Evolutionary conservation across 257 asterid genomes (phyloP), one percentile per base, ranked within the genome.

Genomic region (Scutellaria minor): DNA sequence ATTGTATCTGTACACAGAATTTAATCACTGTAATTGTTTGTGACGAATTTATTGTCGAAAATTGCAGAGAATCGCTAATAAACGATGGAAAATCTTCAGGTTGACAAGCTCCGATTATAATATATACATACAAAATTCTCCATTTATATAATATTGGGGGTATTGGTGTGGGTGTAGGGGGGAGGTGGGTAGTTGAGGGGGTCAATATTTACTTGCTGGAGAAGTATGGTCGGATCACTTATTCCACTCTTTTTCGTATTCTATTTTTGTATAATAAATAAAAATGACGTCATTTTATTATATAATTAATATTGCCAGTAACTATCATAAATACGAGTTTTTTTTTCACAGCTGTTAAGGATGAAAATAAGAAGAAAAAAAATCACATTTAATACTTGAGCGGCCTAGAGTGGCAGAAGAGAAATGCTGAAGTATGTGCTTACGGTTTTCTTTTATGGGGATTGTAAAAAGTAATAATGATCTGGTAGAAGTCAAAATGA

Each of bases 341-440:
- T 31, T 31, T 27, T 31, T 31, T 31, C 1, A 24, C 27, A 24
- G 27, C 27, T 24, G 27, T 24, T 24, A 24, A 24, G 27, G 27
- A 24, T 24, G 27, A 24, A 24, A 24, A 24, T 24, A 24, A 24
- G 27, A 1, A 24, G 27, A 24, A 24, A 24, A 24, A 24, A 24
- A 24, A 24, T 1, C 27, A 1, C 27, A 24, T 24, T 24, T 24
- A 24, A 24, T 24, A 42, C 57, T 56, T 75, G 71, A 59, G 71
- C 70, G 74, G 54, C 27, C 27, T 2, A 24, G 27, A 22, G 66
- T 5, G 37, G 52, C 66, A 41, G 58, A 73, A 22, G 8, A 20
- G 46, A 35, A 39, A 61, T 52, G 84, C 66, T 68, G 57, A 68
- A 56, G 79, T 47, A 62, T 68, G 45, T 71, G 78, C 80, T 75